A percentile compares a stretch with the other conserved stretches of the same genome.
Evolutionary conservation across 2,329 filamentous ascomycete species (phyloP).

Genomic region (Colletotrichum phormii): DNA sequence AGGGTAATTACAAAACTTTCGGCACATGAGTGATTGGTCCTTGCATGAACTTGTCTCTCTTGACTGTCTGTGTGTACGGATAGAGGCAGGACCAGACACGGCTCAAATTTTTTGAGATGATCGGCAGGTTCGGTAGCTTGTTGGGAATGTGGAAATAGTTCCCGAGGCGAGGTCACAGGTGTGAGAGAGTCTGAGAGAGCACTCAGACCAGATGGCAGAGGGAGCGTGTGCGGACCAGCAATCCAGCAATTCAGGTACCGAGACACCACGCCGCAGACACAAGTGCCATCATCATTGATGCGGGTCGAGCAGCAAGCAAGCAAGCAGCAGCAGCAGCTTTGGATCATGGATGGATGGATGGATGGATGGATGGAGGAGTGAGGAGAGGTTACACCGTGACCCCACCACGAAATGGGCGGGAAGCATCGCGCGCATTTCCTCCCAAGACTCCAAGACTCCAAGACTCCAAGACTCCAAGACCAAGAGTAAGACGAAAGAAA

Average conservation of each 20-base stretch:
- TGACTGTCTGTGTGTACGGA: neutral
- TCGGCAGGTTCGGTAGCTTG: slow-evolving; percentile 1
- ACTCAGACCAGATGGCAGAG: neutral
- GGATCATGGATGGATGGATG: neutral
- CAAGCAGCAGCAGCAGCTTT: neutral
- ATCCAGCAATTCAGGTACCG: neutral
- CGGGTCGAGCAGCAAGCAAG: neutral
- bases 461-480: neutral
- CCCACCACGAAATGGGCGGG: slow-evolving; percentile 19
- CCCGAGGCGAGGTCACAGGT: neutral
- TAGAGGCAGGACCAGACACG: neutral
- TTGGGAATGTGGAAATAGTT: neutral
- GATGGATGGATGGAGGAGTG: neutral
- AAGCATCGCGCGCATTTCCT: slow-evolving; percentile 1
- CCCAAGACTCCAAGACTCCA: too few relatives aligned
- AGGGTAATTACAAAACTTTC: neutral
- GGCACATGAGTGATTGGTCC: neutral
- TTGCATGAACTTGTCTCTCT: neutral
- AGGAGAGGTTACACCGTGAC: slow-evolving; percentile 18
- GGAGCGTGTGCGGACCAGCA: neutral
- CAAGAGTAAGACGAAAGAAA: neutral
- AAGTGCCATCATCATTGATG: neutral
- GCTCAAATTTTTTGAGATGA: neutral
- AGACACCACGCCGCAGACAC: neutral
- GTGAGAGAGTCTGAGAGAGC: neutral